Base-by-base conservation (phyloP, 2,329 filamentous ascomycete species). In the Ophiocordyceps sinensis region DNA sequence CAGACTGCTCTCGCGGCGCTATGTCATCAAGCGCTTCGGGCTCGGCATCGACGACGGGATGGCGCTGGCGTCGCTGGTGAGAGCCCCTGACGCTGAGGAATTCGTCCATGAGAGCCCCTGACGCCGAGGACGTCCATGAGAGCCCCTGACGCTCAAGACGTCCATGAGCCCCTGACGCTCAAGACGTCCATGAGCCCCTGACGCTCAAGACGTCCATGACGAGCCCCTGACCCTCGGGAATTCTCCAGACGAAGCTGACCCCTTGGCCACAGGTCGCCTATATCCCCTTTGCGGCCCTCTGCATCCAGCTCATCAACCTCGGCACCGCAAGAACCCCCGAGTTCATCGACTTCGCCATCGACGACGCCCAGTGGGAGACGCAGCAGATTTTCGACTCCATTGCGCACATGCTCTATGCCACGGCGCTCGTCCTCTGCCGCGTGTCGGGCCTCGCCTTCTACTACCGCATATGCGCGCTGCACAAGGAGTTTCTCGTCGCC, bases 371-470 rank as follows among this genome's bases (percentile, higher is more conserved):
- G 19, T 19, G 19, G 19, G 23, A 26, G 6, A 26, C 3, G 6
- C 23, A 26, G 9, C 23, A 26, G 23, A 9, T 26, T 9, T 7
- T 26, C 23, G 23, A 26, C 5, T 26, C 23, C 9, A 7, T 26
- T 7, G 23, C 23, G 3, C 23, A 26, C 9, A 4, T 26, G 23
- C 3, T 36, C 31, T 42, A 42, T 15, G 28, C 17, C 26, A 42
- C 41, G 5, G 23, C 41, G 7, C 31, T 42, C 7, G 2, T 39
- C 15, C 31, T 39, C 14, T 39, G 37, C 17, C 41, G 41, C 5
- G 17, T 36, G 7, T 39, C 41, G 15, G 41, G 37, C 8, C 32
- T 42, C 11, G 41, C 41, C 30, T 39, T 42, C 9, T 42, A 42
- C 41, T 37, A 39, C 28, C 41, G 41, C 3, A 42, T 42, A 11